Evolutionary conservation across 192 early-diverging fungal species (phyloP), one percentile per base, ranked within the genome.

Genomic region (Diversispora epigaea): DNA sequence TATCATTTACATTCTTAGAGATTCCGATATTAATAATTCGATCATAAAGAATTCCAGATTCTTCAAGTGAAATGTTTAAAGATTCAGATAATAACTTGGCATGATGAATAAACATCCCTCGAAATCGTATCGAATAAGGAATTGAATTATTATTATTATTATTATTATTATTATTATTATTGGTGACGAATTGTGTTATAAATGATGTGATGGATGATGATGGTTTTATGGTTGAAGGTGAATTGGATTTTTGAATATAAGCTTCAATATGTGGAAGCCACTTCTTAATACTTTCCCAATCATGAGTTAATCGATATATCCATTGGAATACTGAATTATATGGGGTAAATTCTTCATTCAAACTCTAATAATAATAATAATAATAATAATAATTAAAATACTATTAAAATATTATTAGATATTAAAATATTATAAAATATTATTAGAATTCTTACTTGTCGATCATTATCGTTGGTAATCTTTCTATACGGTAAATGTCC

Each of bases 401-500:
- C 19, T 61, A 49, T 40, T 61, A 9, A 56, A 56, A 57, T 15
- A 10, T 52, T 22, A 12, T 19, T 62, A 19, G n/a, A n/a, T n/a
- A n/a, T n/a, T 45, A 73, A 80, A 45, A 77, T 43, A 52, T 67
- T 15, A 76, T 32, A 43, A 72, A 71, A 62, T 77, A 72, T 71
- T 22, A 47, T 19, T 17, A 2, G 4, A 68, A 22, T 15, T 47
- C 64, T 77, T 74, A 79, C 77, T 12, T 77, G 52, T 52, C 71
- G 49, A 54, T 71, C 19, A 25, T 71, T 47, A 15, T 81, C 58
- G 1, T 46, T 54, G n/a, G 65, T 52, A 22, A 83, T 78, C 66
- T 83, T 80, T 43, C 63, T 75, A 39, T 74, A 74, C 4, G 82
- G 82, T 12, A 83, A 52, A 41, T 68, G 58, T 46, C 82, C 82